These are phyloP conservation scores for Eleusine coracana DNA, from an alignment of 176 grass and related monocot species.

Conservation along the genomic window DNA sequence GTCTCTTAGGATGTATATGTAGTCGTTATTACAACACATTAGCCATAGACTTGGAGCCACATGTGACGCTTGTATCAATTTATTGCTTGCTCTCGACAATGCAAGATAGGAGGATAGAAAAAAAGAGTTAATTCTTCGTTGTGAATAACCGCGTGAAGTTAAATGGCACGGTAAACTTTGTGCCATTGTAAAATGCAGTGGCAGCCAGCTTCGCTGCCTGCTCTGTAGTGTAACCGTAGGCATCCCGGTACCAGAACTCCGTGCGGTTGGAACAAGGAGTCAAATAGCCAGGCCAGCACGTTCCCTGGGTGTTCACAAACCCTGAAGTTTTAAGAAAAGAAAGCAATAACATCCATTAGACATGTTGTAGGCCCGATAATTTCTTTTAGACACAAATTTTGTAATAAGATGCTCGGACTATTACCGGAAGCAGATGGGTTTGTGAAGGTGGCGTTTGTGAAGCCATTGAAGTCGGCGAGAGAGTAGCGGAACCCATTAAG, in stretches of 20 bases:
- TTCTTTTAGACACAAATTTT: not conserved
- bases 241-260: conserved; percentile 28
- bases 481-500: no score
- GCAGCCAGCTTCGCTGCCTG: not conserved
- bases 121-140: no score
- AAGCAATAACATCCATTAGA: not conserved
- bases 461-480: no score
- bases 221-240: not conserved
- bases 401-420: no score
- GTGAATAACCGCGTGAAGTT: conserved; percentile 16
- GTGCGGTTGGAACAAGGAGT: conserved; percentile 19
- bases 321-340: not conserved
- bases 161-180: not conserved
- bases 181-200: conserved; percentile 8
- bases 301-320: not conserved
- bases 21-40: no score
- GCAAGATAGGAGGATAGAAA: no score
- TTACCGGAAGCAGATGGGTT: no score
- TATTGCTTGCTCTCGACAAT: no score
- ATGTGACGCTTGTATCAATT: no score
- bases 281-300: not conserved
- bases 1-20: no score
- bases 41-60: no score
- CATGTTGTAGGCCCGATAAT: not conserved
- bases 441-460: no score